A percentile compares a stretch with the other conserved stretches of the same genome.
phyloP scores from a whole-genome alignment of 176 grass and related monocot genomes.

The Avena atlantica region DNA sequence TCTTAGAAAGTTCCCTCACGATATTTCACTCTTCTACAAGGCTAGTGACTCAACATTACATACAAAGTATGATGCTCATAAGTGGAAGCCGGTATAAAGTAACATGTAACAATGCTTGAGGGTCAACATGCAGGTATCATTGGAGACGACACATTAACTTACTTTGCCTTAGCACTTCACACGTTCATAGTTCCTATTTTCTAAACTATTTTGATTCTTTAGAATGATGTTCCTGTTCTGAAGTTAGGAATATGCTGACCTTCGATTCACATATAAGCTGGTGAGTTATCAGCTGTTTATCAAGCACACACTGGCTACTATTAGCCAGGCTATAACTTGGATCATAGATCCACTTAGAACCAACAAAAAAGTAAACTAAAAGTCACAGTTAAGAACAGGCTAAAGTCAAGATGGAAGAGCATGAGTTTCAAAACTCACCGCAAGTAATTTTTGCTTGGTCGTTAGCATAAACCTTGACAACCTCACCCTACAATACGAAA shows the following conservation, averaged over 20 bases:
- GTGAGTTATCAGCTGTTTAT: constrained; percentile 3
- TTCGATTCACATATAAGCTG: not conserved
- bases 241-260: not conserved
- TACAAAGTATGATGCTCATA: not conserved
- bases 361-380: not conserved
- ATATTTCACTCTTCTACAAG: not conserved
- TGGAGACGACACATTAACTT: not conserved
- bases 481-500: constrained; percentile 70
- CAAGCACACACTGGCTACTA: not conserved
- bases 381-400: constrained; percentile 16
- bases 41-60: not conserved
- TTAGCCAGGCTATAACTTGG: not conserved
- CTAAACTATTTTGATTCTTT: not conserved
- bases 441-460: constrained; percentile 91
- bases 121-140: not conserved
- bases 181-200: not conserved
- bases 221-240: not conserved
- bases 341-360: not conserved
- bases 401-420: constrained; percentile 30
- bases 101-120: not conserved
- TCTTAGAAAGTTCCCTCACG: not conserved
- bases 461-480: constrained; percentile 79
- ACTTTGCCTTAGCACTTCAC: not conserved
- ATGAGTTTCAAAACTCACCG: constrained; percentile 57
- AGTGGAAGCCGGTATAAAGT: not conserved